Evolutionary conservation across 352 stramenopile genomes (phyloP).

Genomic region (Aphanomyces euteiches): DNA sequence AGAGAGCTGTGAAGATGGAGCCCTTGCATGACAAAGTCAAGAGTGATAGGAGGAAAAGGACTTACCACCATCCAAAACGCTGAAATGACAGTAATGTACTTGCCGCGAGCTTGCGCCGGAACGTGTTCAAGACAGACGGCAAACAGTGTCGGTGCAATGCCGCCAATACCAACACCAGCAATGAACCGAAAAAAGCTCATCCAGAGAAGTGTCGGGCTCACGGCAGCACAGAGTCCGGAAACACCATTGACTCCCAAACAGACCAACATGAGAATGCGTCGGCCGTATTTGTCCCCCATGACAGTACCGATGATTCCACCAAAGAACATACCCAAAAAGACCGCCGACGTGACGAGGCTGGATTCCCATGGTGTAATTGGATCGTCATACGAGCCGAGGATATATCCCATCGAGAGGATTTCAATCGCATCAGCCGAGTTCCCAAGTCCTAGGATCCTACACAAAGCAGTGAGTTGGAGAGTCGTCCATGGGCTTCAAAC

Average conservation of each 20-base stretch:
- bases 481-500: slow-evolving; percentile 43
- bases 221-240: slow-evolving; percentile 69
- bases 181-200: slow-evolving; percentile 70
- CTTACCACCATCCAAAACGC: slow-evolving; percentile 85
- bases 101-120: slow-evolving; percentile 57
- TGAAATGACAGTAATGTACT: slow-evolving; percentile 83
- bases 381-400: slow-evolving; percentile 40
- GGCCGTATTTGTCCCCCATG: slow-evolving; percentile 76
- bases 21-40: slow-evolving; percentile 33
- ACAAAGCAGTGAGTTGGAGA: slow-evolving; percentile 44
- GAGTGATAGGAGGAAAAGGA: background rate
- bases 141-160: slow-evolving; percentile 83
- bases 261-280: slow-evolving; percentile 63
- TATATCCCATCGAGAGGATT: slow-evolving; percentile 88
- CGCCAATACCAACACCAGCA: slow-evolving; percentile 72
- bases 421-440: slow-evolving; percentile 89
- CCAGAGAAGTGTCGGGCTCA: slow-evolving; percentile 63
- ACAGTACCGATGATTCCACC: slow-evolving; percentile 72
- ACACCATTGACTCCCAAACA: slow-evolving; percentile 77
- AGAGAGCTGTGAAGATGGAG: slow-evolving; percentile 68
- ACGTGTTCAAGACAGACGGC: slow-evolving; percentile 84
- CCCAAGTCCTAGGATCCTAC: slow-evolving; percentile 68
- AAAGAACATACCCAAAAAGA: slow-evolving; percentile 64
- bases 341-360: slow-evolving; percentile 24
- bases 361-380: slow-evolving; percentile 29